Base-by-base conservation (phyloP, 345 rosid genomes). In the Eucalyptus microcorys region DNA sequence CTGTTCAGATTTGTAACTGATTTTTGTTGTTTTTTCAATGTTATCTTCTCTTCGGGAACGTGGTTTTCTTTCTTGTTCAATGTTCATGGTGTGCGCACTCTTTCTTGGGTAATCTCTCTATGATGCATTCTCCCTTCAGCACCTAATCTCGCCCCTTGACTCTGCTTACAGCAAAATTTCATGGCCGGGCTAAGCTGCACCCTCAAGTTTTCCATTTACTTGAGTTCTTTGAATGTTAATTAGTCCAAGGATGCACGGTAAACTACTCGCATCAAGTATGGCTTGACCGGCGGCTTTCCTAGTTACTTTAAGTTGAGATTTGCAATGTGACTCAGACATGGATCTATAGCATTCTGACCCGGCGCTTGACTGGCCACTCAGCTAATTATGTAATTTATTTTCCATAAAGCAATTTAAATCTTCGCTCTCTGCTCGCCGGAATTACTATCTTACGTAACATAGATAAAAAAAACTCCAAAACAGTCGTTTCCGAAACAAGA, bases 211-310 rank as follows among this genome's bases (percentile, higher is more conserved):
- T 55, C 61, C 30, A 22, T 24, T 55, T 55, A 55, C 30, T 1
- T 49, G 52, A 7, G 52, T 49, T 49, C 52, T 49, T 49, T 49
- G 13, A 15, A 48, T 4, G 12, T 14, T 4, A 48, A 4, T 4
- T 45, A 42, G 43, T 47, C 13, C 3, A 0, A 47, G 13, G 49
- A 47, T 47, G 3, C 49, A 0, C 0, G 49, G 13, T 47, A 10
- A 47, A 47, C 49, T 47, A 1, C 11, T 4, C 49, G 49, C 49
- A 47, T 47, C 49, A 3, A 47, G 49, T 10, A 47, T 47, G 52
- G 0, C 52, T 49, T 49, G 52, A 49, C 43, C 49, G 14, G 49
- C 11, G 49, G 4, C 49, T 47, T 47, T 12, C 12, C 49, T 48
- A 49, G 3, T 11, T 47, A 47, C 49, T 49, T 2, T 13, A 6